Conservation (phyloP, 2,329 filamentous ascomycete species). For the Nothophoma quercina region DNA sequence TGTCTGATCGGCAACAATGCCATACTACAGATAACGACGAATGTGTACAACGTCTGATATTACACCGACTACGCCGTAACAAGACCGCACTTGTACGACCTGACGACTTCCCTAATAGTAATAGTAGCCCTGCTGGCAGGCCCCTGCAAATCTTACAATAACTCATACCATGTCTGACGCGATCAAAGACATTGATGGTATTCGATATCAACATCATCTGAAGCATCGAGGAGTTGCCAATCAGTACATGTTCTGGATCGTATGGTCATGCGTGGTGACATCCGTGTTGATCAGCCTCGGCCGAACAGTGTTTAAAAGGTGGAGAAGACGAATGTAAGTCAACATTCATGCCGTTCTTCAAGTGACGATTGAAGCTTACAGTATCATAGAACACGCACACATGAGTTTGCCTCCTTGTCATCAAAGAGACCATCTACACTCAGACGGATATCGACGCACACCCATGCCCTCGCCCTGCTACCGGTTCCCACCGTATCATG, state of each 20-base stretch:
- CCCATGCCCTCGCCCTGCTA: conserved; percentile 14
- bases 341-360: not conserved
- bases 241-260: conserved; percentile 20
- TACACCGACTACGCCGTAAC: too few relatives aligned
- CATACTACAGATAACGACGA: not conserved
- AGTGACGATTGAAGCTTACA: not conserved
- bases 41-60: not conserved
- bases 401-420: not conserved
- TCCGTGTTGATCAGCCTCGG: conserved; percentile 8
- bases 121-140: conserved; percentile 15
- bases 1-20: not conserved
- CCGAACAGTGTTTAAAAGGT: conserved; percentile 13
- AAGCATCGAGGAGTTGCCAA: conserved; percentile 30
- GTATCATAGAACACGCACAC: conserved; percentile 11
- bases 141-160: not conserved
- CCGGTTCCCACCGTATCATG: conserved; percentile 8
- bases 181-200: conserved; percentile 24
- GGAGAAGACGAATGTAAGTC: conserved; percentile 20
- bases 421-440: not conserved
- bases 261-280: conserved; percentile 25
- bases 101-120: not conserved
- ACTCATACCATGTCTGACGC: conserved; percentile 3
- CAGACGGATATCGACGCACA: conserved; percentile 6
- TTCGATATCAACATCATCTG: conserved; percentile 36
- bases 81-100: not conserved